Evolutionary conservation across 805 yeast species (phyloP).

Genomic region (Teunomyces tritomae): DNA sequence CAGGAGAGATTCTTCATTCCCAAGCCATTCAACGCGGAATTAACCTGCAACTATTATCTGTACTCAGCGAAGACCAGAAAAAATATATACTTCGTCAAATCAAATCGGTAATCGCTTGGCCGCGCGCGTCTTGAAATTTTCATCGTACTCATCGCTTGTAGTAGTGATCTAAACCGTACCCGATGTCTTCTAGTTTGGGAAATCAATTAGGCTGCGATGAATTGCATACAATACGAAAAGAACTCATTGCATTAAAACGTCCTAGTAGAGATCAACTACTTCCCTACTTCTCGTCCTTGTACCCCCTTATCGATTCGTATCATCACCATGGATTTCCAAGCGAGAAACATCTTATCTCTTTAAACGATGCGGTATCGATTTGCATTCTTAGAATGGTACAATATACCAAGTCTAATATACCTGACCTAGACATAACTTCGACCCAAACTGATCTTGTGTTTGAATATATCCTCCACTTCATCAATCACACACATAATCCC

Average conservation of each 20-base stretch:
- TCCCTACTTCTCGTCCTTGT: not conserved
- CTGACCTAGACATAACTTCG: conserved; percentile 12
- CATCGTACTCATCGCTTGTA: not conserved
- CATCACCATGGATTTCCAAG: conserved; percentile 4
- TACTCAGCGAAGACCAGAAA: too few relatives aligned
- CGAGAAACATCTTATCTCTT: conserved; percentile 12
- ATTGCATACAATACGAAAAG: not conserved
- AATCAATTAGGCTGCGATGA: not conserved
- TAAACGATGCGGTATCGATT: conserved; percentile 56
- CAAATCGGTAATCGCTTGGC: not conserved
- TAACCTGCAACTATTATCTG: not conserved
- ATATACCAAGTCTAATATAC: conserved; percentile 9
- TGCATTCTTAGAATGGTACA: conserved; percentile 63
- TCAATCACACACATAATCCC: conserved; percentile 71
- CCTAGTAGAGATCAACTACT: not conserved
- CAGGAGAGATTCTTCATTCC: too few relatives aligned
- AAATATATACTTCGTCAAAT: not conserved
- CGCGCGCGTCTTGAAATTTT: not conserved
- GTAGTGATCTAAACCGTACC: not conserved
- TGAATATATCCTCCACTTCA: conserved; percentile 59
- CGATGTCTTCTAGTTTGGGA: not conserved
- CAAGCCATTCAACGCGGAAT: too few relatives aligned
- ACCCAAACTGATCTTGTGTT: conserved; percentile 35
- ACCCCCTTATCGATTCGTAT: not conserved
- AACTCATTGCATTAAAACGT: not conserved